Evolutionary conservation across 148 eudicot species (phyloP).

Genomic region (Rhododendron kiyosumense): DNA sequence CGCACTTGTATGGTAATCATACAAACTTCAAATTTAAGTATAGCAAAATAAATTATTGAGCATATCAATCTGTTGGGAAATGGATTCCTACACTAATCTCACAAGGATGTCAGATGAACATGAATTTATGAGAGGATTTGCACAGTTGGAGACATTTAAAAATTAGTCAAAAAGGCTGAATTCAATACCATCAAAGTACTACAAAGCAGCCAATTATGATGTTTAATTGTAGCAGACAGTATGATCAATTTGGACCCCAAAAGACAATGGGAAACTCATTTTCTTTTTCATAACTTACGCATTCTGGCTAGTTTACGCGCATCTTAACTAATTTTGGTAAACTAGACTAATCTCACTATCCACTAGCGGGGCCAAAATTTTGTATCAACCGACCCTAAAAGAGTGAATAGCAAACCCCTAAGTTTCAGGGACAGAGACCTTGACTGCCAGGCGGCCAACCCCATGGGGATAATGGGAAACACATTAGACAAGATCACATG

Average conservation of each 20-base stretch:
- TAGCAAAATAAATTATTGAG: background rate
- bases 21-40: background rate
- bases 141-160: slow-evolving; percentile 5
- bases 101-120: background rate
- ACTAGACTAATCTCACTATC: background rate
- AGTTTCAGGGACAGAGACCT: background rate
- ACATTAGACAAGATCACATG: background rate
- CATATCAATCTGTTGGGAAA: background rate
- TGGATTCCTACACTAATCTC: background rate
- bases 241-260: background rate
- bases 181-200: background rate
- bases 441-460: background rate
- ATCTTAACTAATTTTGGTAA: background rate
- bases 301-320: background rate
- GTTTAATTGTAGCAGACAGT: background rate
- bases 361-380: rapidly evolving
- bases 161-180: slow-evolving; percentile 1
- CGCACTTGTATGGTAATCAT: background rate
- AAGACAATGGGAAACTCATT: background rate
- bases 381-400: background rate
- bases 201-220: slow-evolving; percentile 3
- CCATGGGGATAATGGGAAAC: background rate
- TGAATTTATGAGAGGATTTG: slow-evolving; percentile 49
- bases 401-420: too few relatives aligned
- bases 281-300: background rate